Evolutionary conservation across 371 early-diverging fungal species (phyloP), one percentile per base, ranked within the genome.

Genomic region (Actinomortierella ambigua): DNA sequence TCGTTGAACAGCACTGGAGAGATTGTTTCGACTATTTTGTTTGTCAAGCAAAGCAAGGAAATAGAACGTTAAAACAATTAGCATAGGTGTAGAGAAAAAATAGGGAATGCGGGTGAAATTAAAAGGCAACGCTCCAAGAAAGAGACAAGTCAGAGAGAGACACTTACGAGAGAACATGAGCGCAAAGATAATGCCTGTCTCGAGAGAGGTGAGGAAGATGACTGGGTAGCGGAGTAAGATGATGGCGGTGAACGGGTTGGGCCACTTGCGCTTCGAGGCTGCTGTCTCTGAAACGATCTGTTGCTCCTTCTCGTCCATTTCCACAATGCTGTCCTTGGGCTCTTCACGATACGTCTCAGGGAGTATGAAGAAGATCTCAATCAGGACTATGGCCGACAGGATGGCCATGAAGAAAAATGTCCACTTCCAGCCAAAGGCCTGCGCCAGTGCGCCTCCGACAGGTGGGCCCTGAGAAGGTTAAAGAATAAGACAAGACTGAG

Each of bases 311-410:
- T 48, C 49, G 9, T 59, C 57, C 7, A 60, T 13, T 8, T 23
- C 53, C 7, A 34, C 26, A 18, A 63, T 51, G 6, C 6, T 2
- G 48, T 62, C 64, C 40, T 23, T 43, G 3, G 63, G 64, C 6
- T 83, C 80, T 27, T 69, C 44, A 9, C 90, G 84, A 55, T 88
- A 88, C 0, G 91, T 91, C 55, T 92, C 93, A 7, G 91, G 90
- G 54, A 91, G 57, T 43, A 84, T 81, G 55, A 88, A 80, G 23
- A 86, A 28, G 39, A 85, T 81, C n/a, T 88, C 62, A 1, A 87
- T n/a, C 18, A 86, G 68, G 23, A 86, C 77, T 1, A 85, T 14
- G 3, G 77, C 83, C 26, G 88, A 85, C 70, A 87, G 75, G 18
- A 75, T 80, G 1, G 88, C 69, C 59, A 90, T 69, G 41, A 82